A percentile compares a stretch with the other conserved stretches of the same genome.
Conservation (phyloP, 2,329 filamentous ascomycete species). For the Microcyclosporella mali region DNA sequence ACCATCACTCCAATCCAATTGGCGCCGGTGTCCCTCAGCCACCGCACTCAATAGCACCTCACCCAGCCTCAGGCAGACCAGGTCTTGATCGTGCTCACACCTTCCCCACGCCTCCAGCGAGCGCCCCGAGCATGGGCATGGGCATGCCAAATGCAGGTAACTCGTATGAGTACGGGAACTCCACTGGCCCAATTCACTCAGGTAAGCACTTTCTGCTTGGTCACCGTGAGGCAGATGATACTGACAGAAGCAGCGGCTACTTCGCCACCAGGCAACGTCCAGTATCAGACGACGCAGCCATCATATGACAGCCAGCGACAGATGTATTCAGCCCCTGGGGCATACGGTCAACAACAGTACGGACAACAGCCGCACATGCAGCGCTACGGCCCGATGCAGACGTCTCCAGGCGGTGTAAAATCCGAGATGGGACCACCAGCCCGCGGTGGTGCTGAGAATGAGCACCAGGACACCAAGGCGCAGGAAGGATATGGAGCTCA, state of each 20-base stretch:
- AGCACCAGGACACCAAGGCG: conserved; percentile 60
- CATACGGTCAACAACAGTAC: conserved; percentile 36
- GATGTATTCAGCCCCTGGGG: conserved; percentile 69
- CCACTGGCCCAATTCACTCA: conserved; percentile 43
- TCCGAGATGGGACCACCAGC: conserved; percentile 83
- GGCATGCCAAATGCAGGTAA: conserved; percentile 66
- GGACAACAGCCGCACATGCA: conserved; percentile 66
- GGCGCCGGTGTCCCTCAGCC: conserved; percentile 60
- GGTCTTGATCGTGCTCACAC: conserved; percentile 79
- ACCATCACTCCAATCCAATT: conserved; percentile 59
- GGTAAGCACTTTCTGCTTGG: conserved; percentile 61
- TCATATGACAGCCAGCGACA: conserved; percentile 69
- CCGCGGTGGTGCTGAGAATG: conserved; percentile 52
- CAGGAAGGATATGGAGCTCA: conserved; percentile 53
- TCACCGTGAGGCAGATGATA: conserved; percentile 53
- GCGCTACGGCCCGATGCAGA: conserved; percentile 53
- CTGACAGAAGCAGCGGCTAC: conserved; percentile 72
- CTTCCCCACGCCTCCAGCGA: conserved; percentile 89
- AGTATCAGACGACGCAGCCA: conserved; percentile 64
- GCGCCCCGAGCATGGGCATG: conserved; percentile 73
- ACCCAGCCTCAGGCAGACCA: conserved; percentile 57
- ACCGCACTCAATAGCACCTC: conserved; percentile 56
- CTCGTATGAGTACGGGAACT: conserved; percentile 70
- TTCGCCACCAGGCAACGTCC: conserved; percentile 71
- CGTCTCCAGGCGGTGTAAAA: conserved; percentile 59